phyloP scores from a whole-genome alignment of 306 rosid species.

The Quercus mongolica region DNA sequence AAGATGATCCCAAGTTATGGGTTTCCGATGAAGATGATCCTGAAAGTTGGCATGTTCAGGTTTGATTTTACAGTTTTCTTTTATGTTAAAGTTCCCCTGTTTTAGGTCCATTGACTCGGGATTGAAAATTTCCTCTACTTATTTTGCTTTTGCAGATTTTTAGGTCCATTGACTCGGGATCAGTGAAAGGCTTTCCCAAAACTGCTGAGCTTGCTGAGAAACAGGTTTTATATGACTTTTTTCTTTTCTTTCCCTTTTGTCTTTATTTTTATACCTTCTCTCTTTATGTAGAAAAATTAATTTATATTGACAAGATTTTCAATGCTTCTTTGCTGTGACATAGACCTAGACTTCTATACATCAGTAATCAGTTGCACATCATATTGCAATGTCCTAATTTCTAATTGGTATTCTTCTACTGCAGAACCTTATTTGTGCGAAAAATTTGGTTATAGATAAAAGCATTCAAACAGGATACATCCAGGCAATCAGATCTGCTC shows the following conservation, averaged over 20 bases:
- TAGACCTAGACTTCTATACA: constrained; percentile 8
- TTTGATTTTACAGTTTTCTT: constrained; percentile 32
- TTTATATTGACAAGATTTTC: constrained; percentile 11
- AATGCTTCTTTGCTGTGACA: constrained; percentile 19
- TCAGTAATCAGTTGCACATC: constrained; percentile 16
- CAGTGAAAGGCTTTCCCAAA: constrained; percentile 88
- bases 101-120: not conserved
- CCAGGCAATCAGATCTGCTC: constrained; percentile 97
- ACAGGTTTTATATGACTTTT: constrained; percentile 40
- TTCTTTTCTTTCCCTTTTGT: constrained; percentile 13
- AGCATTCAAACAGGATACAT: constrained; percentile 92
- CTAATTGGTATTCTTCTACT: constrained; percentile 24
- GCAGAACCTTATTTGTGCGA: constrained; percentile 87
- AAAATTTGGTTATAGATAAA: constrained; percentile 67
- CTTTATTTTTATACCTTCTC: not conserved
- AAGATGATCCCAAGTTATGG: constrained; percentile 52
- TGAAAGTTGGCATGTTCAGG: constrained; percentile 97
- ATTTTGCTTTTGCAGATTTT: constrained; percentile 56
- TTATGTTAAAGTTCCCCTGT: constrained; percentile 6
- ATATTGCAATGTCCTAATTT: constrained; percentile 4
- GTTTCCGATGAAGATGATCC: constrained; percentile 59
- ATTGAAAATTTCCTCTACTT: not conserved
- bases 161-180: constrained; percentile 93
- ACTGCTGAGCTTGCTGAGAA: constrained; percentile 30
- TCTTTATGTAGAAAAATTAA: constrained; percentile 5